Evolutionary conservation across 2,329 filamentous ascomycete species (phyloP).

Genomic region (Ceratocystis destructans): DNA sequence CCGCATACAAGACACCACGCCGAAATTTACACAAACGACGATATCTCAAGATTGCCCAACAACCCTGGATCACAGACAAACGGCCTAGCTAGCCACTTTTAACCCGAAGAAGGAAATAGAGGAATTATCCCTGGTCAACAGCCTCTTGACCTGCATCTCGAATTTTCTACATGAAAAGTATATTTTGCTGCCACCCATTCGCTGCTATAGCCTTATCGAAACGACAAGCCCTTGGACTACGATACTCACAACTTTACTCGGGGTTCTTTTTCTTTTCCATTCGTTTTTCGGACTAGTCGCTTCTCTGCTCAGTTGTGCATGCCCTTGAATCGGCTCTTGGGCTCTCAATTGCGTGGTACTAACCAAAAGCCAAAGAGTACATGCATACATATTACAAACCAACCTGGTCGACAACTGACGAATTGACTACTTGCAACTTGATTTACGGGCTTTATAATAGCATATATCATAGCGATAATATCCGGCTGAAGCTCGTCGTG

Average conservation of each 20-base stretch:
- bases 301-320: neutral
- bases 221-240: neutral
- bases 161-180: constrained; percentile 7
- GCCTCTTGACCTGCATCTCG: constrained; percentile 15
- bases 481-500: neutral
- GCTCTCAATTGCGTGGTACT: neutral
- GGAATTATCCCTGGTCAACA: constrained; percentile 5
- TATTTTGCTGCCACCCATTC: neutral
- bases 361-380: neutral
- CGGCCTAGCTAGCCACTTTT: neutral
- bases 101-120: constrained; percentile 16
- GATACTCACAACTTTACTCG: neutral
- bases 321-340: neutral
- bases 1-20: no score
- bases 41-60: neutral
- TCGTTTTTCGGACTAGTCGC: neutral
- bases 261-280: no score
- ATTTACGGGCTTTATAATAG: neutral
- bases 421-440: neutral
- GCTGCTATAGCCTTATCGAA: neutral
- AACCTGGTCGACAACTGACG: neutral
- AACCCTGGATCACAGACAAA: neutral
- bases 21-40: neutral
- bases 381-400: neutral
- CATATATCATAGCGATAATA: neutral